Base-by-base conservation (phyloP, 345 rosid genomes). In the Odontarrhena argentea region DNA sequence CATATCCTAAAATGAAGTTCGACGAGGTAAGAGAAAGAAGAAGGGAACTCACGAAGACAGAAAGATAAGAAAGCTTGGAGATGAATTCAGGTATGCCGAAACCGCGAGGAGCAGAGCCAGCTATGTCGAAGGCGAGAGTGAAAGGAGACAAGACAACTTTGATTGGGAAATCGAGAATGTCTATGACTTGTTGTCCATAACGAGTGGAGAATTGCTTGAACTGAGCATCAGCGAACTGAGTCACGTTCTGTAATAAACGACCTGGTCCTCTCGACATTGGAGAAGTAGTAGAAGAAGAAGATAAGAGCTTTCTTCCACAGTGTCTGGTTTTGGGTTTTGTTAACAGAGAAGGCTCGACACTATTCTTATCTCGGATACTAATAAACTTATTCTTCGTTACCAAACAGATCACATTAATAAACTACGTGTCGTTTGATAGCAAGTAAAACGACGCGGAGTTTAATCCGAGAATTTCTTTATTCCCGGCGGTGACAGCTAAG, bases 61-160 rank as follows among this genome's bases (percentile, higher is more conserved):
- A 86, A 42, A 80, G 82, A 55, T 71, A 75, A 65, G 97, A 89
- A 49, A 92, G 77, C 51, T 83, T 87, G 74, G 91, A 78, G 77
- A 89, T 77, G 69, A 92, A 74, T 70, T 92, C 86, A 12, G 96
- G 98, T 68, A 87, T 72, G 72, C 98, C 97, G 51, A 87, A 87
- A 8, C 96, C 97, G 37, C 96, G 93, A 64, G 93, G 93, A 38
- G 97, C 97, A 48, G 97, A 89, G 67, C 98, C 98, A 60, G 83
- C 98, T 61, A 89, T 67, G 82, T 82, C 89, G 61, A 86, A 87
- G 54, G 96, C 96, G 77, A 92, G 89, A 18, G 96, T 85, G 79
- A 89, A 78, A 47, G 96, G 96, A 72, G 93, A 85, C 60, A 86
- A 67, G 7, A 92, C 85, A 15, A 92, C 68, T 79, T 86, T 92